phyloP scores from a whole-genome alignment of 306 rosid genomes.

The Lathyrus oleraceus region DNA sequence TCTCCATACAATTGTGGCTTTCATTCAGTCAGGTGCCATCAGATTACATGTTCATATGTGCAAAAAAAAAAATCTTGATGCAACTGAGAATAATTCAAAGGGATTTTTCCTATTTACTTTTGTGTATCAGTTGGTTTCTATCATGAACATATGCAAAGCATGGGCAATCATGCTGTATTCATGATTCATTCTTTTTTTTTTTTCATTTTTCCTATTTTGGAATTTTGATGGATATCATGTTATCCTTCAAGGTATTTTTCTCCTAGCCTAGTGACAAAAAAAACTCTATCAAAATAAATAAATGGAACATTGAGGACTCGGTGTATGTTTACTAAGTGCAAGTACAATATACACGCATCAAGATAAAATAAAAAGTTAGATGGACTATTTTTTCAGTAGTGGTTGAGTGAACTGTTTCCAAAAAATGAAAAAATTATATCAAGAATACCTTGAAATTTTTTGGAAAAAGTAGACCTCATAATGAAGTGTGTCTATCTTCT shows the following conservation, averaged over 20 bases:
- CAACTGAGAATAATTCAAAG: not conserved
- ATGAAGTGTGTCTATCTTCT: not conserved
- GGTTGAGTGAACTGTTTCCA: conserved; percentile 19
- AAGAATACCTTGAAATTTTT: conserved; percentile 10
- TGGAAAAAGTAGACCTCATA: not conserved
- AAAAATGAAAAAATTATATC: conserved; percentile 1
- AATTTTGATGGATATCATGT: not conserved
- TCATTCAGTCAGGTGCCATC: not conserved
- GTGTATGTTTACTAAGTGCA: conserved; percentile 16
- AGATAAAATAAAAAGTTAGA: conserved; percentile 1
- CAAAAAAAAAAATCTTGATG: not conserved
- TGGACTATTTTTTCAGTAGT: conserved; percentile 3
- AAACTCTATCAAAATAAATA: conserved; percentile 1
- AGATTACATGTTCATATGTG: conserved; percentile 2
- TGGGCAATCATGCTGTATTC: not conserved
- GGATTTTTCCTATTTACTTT: too few species aligned
- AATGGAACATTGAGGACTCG: conserved; percentile 14
- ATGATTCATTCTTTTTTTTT: not conserved
- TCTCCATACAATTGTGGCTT: not conserved
- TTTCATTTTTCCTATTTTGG: not conserved
- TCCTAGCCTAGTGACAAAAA: not conserved
- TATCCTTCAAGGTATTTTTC: conserved; percentile 6
- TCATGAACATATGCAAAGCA: too few species aligned
- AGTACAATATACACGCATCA: not conserved
- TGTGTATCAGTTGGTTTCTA: too few species aligned